Conservation (phyloP, 179 eudicot genomes). For the Spinacia oleracea region DNA sequence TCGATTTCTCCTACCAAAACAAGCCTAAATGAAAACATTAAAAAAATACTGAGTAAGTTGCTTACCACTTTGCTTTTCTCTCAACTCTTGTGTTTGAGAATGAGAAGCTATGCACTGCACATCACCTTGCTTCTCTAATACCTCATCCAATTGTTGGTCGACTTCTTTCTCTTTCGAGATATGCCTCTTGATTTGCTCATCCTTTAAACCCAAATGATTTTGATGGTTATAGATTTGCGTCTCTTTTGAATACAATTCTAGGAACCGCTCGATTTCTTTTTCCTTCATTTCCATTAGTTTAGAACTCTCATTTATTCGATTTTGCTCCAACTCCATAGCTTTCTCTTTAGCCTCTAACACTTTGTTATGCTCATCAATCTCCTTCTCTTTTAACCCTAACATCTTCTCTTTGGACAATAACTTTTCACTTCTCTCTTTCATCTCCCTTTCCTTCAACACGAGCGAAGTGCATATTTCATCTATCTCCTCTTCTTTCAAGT, state of each 20-base stretch:
- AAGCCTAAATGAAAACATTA: too few species aligned
- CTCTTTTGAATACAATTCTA: too few species aligned
- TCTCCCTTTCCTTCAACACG: conserved; percentile 1
- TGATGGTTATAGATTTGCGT: not conserved
- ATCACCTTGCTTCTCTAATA: not conserved
- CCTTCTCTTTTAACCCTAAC: conserved; percentile 17
- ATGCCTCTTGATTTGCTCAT: not conserved
- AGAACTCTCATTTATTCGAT: not conserved
- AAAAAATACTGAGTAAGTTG: too few species aligned
- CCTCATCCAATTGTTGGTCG: not conserved
- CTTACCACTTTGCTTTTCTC: conserved; percentile 14
- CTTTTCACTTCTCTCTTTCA: not conserved
- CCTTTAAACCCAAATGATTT: not conserved
- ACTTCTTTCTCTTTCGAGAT: conserved; percentile 13
- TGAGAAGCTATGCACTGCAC: not conserved
- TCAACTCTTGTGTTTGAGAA: not conserved
- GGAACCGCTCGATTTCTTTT: too few species aligned
- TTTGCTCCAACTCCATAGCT: conserved; percentile 7
- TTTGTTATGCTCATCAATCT: conserved; percentile 15
- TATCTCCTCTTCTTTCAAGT: conserved; percentile 11
- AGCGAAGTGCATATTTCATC: not conserved
- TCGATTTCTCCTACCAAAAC: too few species aligned
- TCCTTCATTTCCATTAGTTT: not conserved
- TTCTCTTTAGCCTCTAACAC: conserved; percentile 16
- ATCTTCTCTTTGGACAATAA: not conserved